Percentiles rank a stretch among this genome's conserved stretches.
These are phyloP conservation scores for Allium sativum DNA, from an alignment of 106 monocot genomes.

Conservation along the genomic window DNA sequence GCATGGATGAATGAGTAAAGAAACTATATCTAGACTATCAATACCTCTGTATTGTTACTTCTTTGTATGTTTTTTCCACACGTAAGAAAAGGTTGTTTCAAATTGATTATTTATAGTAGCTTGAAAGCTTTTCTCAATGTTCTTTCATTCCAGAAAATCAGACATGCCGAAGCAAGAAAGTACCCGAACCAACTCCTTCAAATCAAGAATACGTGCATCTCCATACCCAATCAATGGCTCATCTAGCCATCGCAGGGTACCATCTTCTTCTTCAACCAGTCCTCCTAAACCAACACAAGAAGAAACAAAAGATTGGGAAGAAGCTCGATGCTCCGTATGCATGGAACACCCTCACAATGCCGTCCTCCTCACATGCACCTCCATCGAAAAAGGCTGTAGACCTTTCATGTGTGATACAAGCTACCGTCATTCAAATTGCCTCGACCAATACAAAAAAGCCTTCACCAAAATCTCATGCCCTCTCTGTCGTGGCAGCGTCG, in stretches of 20 bases:
- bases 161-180: slow-evolving; percentile 79
- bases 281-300: slow-evolving; percentile 12
- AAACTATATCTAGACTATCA: too few species aligned
- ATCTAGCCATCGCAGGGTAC: slow-evolving; percentile 8
- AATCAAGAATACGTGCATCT: slow-evolving; percentile 30
- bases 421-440: slow-evolving; percentile 89
- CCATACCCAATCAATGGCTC: slow-evolving; percentile 31
- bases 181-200: slow-evolving; percentile 42
- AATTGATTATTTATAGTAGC: too few species aligned
- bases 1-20: too few species aligned
- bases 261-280: slow-evolving; percentile 11
- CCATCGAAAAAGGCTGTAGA: slow-evolving; percentile 60
- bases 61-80: too few species aligned
- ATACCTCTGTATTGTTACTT: too few species aligned
- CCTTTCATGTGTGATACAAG: slow-evolving; percentile 95
- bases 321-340: slow-evolving; percentile 73
- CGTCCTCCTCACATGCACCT: slow-evolving; percentile 73
- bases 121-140: neutral
- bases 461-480: slow-evolving; percentile 49
- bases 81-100: too few species aligned
- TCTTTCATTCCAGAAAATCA: neutral
- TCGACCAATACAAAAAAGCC: slow-evolving; percentile 72
- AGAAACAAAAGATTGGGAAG: slow-evolving; percentile 67
- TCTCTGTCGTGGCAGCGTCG: slow-evolving; percentile 63
- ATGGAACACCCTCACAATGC: slow-evolving; percentile 99